Conservation (phyloP, 768 basidiomycete genomes). For the Amanita subjunquillea region DNA sequence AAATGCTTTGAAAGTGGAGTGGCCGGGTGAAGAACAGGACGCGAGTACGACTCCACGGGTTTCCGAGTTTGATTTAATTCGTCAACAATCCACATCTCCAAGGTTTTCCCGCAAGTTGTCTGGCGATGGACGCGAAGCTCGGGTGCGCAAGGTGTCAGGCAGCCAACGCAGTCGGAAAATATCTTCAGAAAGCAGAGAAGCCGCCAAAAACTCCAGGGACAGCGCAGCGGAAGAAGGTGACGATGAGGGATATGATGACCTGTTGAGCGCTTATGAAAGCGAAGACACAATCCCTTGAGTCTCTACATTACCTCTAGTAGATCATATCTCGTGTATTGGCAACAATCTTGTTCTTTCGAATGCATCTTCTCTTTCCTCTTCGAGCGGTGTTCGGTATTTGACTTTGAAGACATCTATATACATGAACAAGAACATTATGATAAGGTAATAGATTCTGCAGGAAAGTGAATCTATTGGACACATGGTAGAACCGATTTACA, state of each 20-base stretch:
- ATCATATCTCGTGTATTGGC: background rate
- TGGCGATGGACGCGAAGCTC: conserved; percentile 21
- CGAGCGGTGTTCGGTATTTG: conserved; percentile 1
- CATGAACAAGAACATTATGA: conserved; percentile 45
- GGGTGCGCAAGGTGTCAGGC: conserved; percentile 35
- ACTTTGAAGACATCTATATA: conserved; percentile 50
- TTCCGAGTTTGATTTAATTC: conserved; percentile 31
- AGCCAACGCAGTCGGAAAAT: conserved; percentile 34
- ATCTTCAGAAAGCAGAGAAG: conserved; percentile 32
- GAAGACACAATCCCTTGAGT: conserved; percentile 29
- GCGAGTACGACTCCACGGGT: conserved; percentile 47
- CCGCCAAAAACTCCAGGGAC: conserved; percentile 31
- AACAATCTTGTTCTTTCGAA: background rate
- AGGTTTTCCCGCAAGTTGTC: conserved; percentile 18
- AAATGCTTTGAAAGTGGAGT: conserved; percentile 41
- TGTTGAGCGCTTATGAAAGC: conserved; percentile 76
- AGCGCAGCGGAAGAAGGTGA: conserved; percentile 72
- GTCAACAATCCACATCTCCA: conserved; percentile 18
- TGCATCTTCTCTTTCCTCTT: background rate
- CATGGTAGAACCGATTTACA: conserved; percentile 4
- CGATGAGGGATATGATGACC: conserved; percentile 66
- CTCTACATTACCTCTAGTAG: background rate
- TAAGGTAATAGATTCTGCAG: conserved; percentile 56
- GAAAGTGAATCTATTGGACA: background rate
- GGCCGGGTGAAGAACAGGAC: conserved; percentile 41